A percentile compares a stretch with the other conserved stretches of the same genome.
Evolutionary conservation across 2,329 filamentous ascomycete genomes (phyloP).

Genomic region (Sporothrix curviconia): DNA sequence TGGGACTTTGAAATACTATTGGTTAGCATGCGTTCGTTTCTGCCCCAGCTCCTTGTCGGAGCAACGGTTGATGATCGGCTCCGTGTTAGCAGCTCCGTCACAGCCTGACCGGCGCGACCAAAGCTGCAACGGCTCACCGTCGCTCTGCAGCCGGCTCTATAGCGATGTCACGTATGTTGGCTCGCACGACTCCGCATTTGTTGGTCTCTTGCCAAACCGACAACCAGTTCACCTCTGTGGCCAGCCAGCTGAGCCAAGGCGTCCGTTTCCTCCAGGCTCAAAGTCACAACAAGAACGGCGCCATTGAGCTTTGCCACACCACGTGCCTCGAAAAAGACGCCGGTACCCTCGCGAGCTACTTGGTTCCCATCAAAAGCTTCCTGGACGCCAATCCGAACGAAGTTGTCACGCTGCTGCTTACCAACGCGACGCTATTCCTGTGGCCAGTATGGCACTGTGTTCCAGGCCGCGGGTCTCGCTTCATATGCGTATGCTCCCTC

Average conservation of each 20-base stretch:
- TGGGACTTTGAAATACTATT: neutral
- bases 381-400: slow-evolving; percentile 53
- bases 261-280: slow-evolving; percentile 60
- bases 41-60: neutral
- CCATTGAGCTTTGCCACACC: slow-evolving; percentile 59
- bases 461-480: slow-evolving; percentile 49
- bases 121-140: slow-evolving; percentile 51
- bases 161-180: slow-evolving; percentile 56
- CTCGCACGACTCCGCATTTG: slow-evolving; percentile 60
- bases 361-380: slow-evolving; percentile 54
- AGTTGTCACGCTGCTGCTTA: slow-evolving; percentile 57
- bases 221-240: slow-evolving; percentile 56
- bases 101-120: neutral
- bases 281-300: slow-evolving; percentile 47
- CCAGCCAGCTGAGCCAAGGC: slow-evolving; percentile 52
- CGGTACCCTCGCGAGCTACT: slow-evolving; percentile 48
- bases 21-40: slow-evolving; percentile 2
- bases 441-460: slow-evolving; percentile 50
- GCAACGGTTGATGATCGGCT: neutral
- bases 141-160: slow-evolving; percentile 51
- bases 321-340: slow-evolving; percentile 53
- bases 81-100: neutral
- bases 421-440: slow-evolving; percentile 53
- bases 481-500: slow-evolving; percentile 50
- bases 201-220: slow-evolving; percentile 46